Conservation (phyloP, 352 stramenopile species). For the Globisporangium yorkense region DNA sequence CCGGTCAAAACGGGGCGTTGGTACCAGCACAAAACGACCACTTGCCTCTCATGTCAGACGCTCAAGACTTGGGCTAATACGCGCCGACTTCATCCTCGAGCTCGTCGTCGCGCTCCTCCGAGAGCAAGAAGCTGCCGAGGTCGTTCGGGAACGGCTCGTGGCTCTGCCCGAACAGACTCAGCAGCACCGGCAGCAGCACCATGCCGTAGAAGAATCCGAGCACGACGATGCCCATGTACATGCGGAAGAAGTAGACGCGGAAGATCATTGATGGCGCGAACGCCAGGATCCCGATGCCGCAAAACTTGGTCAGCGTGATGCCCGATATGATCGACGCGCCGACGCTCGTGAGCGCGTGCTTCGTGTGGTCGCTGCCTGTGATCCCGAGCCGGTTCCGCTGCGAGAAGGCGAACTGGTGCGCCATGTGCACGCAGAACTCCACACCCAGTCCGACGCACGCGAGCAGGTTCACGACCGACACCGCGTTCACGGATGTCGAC, state of each 20-base stretch:
- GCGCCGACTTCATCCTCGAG: constrained; percentile 28
- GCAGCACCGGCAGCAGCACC: constrained; percentile 72
- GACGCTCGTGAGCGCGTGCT: constrained; percentile 67
- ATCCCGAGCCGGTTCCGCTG: constrained; percentile 36
- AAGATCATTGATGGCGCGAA: constrained; percentile 91
- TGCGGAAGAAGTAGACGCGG: constrained; percentile 91
- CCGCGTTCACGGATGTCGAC: constrained; percentile 83
- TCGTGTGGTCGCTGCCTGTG: constrained; percentile 56
- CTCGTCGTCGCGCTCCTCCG: constrained; percentile 59
- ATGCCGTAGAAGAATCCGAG: constrained; percentile 84
- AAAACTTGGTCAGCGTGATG: constrained; percentile 91
- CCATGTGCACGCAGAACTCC: constrained; percentile 88
- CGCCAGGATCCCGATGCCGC: constrained; percentile 83
- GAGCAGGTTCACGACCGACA: constrained; percentile 89
- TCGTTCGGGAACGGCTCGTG: constrained; percentile 43
- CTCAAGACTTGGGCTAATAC: constrained; percentile 3
- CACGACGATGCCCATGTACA: constrained; percentile 88
- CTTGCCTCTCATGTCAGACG: too few species aligned
- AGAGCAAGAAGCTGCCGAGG: constrained; percentile 64
- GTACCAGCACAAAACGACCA: too few species aligned
- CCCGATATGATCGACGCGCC: constrained; percentile 85
- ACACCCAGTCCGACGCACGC: constrained; percentile 83
- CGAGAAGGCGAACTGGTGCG: constrained; percentile 76
- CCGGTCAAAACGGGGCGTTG: too few species aligned
- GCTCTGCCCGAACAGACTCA: constrained; percentile 60